phyloP scores from a whole-genome alignment of 345 rosid species.

The Lumnitzera littorea region DNA sequence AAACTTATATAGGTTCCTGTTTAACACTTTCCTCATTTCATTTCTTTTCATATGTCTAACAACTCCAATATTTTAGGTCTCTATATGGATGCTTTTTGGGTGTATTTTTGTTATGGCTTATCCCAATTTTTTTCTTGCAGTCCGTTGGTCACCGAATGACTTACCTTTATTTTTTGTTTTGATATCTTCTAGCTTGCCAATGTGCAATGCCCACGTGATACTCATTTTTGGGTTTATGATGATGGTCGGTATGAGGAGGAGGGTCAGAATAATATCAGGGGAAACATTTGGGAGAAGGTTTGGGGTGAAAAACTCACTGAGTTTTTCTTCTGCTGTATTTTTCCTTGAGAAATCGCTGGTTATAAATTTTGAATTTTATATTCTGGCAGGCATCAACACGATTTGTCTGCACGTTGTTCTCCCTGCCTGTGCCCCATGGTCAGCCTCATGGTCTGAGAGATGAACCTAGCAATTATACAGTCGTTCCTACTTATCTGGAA shows the following conservation, averaged over 20 bases:
- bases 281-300: conserved; percentile 87
- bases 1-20: background rate
- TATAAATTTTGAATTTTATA: background rate
- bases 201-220: conserved; percentile 73
- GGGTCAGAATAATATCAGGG: conserved; percentile 78
- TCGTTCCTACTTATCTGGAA: conserved; percentile 79
- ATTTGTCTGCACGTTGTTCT: conserved; percentile 70
- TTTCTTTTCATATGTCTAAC: background rate
- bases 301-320: conserved; percentile 6
- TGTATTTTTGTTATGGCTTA: background rate
- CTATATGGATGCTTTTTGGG: background rate
- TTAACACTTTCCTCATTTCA: background rate
- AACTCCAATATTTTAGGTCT: background rate
- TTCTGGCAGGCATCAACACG: conserved; percentile 80
- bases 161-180: conserved; percentile 5
- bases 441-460: conserved; percentile 64
- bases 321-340: background rate
- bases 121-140: background rate
- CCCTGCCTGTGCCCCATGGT: conserved; percentile 80
- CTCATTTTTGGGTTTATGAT: conserved; percentile 85
- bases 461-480: conserved; percentile 61
- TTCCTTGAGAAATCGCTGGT: too few species aligned
- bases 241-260: conserved; percentile 86
- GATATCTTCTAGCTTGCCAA: conserved; percentile 47
- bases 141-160: background rate